phyloP scores from a whole-genome alignment of 2,329 filamentous ascomycete genomes.

The Hypoxylon sp. region DNA sequence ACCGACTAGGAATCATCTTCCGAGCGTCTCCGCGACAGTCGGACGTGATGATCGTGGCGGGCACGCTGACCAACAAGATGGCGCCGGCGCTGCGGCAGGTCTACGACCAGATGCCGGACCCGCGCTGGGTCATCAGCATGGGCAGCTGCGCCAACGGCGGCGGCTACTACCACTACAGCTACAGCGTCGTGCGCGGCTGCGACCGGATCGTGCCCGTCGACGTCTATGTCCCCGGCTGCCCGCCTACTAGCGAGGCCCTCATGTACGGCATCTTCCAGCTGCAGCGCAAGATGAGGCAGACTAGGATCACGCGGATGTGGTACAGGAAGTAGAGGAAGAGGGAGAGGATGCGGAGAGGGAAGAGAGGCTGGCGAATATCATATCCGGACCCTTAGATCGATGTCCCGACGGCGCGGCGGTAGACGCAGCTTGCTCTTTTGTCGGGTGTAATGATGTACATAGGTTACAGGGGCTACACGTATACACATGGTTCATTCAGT shows the following conservation, averaged over 20 bases:
- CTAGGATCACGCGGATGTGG: constrained; percentile 70
- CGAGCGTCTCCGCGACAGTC: constrained; percentile 88
- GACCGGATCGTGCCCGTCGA: constrained; percentile 85
- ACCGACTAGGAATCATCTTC: constrained; percentile 91
- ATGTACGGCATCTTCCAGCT: constrained; percentile 82
- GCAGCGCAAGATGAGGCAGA: constrained; percentile 81
- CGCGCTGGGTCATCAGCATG: constrained; percentile 88
- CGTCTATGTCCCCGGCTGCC: constrained; percentile 84
- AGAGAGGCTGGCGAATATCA: constrained; percentile 10
- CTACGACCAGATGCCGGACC: constrained; percentile 96
- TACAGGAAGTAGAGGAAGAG: constrained; percentile 65
- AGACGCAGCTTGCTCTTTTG: constrained; percentile 46
- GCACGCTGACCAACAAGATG: constrained; percentile 97
- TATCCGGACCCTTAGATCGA: constrained; percentile 5
- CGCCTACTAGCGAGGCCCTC: constrained; percentile 72
- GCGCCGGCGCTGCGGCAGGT: constrained; percentile 89
- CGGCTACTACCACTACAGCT: constrained; percentile 90
- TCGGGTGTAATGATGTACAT: constrained; percentile 42
- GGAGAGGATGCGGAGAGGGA: constrained; percentile 3
- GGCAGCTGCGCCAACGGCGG: constrained; percentile 88
- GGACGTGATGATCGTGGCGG: constrained; percentile 94
- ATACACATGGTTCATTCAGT: constrained; percentile 34
- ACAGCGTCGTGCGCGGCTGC: constrained; percentile 81
- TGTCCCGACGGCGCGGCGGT: constrained; percentile 22
- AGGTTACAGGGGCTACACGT: constrained; percentile 39